Conservation (phyloP, 1,139 yeast species). For the Pichia sp. region DNA sequence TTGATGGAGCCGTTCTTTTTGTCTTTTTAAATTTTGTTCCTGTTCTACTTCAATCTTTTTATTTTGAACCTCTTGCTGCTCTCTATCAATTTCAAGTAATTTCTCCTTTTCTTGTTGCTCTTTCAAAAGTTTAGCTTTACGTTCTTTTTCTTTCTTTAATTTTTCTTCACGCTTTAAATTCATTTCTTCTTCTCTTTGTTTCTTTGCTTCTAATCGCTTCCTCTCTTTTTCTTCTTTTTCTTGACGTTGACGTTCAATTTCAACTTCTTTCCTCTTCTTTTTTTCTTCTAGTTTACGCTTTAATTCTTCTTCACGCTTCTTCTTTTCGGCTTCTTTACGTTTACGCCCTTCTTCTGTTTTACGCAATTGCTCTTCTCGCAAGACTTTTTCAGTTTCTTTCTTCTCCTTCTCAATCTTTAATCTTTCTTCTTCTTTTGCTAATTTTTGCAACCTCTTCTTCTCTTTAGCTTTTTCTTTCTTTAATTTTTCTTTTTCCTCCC, state of each 20-base stretch:
- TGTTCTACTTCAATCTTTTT: neutral
- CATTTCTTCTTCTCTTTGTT: slow-evolving; percentile 26
- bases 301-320: slow-evolving; percentile 43
- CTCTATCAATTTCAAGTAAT: slow-evolving; percentile 10
- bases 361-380: slow-evolving; percentile 47
- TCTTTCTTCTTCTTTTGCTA: slow-evolving; percentile 72
- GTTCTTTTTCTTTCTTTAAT: slow-evolving; percentile 18
- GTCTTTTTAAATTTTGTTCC: neutral
- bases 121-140: slow-evolving; percentile 4
- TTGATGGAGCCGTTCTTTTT: neutral
- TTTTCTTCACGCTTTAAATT: slow-evolving; percentile 24
- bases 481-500: slow-evolving; percentile 61
- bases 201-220: slow-evolving; percentile 21
- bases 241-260: slow-evolving; percentile 37
- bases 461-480: slow-evolving; percentile 77
- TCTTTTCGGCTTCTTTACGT: slow-evolving; percentile 43
- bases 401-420: slow-evolving; percentile 55
- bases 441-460: slow-evolving; percentile 62
- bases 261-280: slow-evolving; percentile 35
- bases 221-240: slow-evolving; percentile 34
- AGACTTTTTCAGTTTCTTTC: slow-evolving; percentile 49
- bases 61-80: neutral
- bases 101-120: slow-evolving; percentile 9
- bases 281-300: slow-evolving; percentile 37
- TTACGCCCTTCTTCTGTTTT: slow-evolving; percentile 53